Percentiles rank a stretch among this genome's conserved stretches.
phyloP scores from a whole-genome alignment of 805 yeast species.

The Yueomyces sinensis region DNA sequence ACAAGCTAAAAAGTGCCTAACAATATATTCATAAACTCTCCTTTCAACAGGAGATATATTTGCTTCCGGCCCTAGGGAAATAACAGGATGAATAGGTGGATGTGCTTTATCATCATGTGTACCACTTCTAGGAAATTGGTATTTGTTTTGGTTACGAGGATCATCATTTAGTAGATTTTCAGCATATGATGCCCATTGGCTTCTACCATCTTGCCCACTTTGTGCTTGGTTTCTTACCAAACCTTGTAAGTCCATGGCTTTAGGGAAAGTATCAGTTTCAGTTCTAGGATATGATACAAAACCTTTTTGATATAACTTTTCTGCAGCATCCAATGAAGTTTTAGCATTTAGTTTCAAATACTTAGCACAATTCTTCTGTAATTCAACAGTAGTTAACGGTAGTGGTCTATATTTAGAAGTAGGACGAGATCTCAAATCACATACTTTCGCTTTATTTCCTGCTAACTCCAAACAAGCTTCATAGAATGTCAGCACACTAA shows the following conservation, averaged over 20 bases:
- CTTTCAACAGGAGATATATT: slow-evolving; percentile 29
- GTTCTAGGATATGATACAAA: slow-evolving; percentile 93
- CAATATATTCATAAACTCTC: slow-evolving; percentile 75
- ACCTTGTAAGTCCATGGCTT: slow-evolving; percentile 52
- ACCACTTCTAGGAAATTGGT: slow-evolving; percentile 65
- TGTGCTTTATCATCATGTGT: slow-evolving; percentile 87
- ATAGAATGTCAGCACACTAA: slow-evolving; percentile 48
- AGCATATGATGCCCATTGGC: slow-evolving; percentile 88
- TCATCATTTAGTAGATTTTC: slow-evolving; percentile 17
- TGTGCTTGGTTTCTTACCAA: slow-evolving; percentile 47
- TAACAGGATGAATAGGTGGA: slow-evolving; percentile 90
- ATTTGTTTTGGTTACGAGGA: slow-evolving; percentile 25
- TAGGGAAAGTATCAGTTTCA: slow-evolving; percentile 83
- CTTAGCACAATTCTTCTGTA: slow-evolving; percentile 76
- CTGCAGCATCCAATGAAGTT: slow-evolving; percentile 65
- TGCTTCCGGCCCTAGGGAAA: slow-evolving; percentile 22
- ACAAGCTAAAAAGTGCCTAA: slow-evolving; percentile 77
- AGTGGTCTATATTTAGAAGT: slow-evolving; percentile 71
- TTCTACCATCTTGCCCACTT: slow-evolving; percentile 27
- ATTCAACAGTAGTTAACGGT: slow-evolving; percentile 87
- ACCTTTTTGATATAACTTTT: slow-evolving; percentile 72
- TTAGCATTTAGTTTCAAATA: slow-evolving; percentile 71
- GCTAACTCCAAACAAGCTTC: slow-evolving; percentile 45
- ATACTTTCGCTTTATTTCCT: slow-evolving; percentile 36
- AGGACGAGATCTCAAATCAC: slow-evolving; percentile 41